Base-by-base conservation (phyloP, 305 asterid genomes). In the Fraxinus angustifolia region DNA sequence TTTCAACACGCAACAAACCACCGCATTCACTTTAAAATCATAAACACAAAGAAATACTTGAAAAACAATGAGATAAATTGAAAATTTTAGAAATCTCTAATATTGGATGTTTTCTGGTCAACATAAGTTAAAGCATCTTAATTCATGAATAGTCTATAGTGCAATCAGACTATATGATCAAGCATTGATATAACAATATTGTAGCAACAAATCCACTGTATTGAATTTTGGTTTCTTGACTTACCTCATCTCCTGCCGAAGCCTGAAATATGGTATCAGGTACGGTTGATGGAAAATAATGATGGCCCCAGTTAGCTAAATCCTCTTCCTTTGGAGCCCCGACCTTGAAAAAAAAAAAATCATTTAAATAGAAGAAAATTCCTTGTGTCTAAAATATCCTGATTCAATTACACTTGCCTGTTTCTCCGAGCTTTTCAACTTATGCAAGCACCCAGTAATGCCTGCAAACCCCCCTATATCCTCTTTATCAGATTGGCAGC, bases 301-400 rank as follows among this genome's bases (percentile, higher is more conserved):
- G 98, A 90, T 96, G 99, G 28, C 97, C 99, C 99, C 98, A 94
- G 82, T 82, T 91, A 73, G 90, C 93, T 83, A 94, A 87, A 84
- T 96, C 97, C 84, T 96, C 99, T 84, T 96, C 99, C 87, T 91
- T 94, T 10, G 99, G 99, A 81, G 93, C 85, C 87, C 99, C 97
- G 38, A 96, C 91, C 99, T 96, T 86, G 73, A 85, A n/a, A 76
- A 60, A 30, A 75, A 78, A 31, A 74, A 78, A n/a, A n/a, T 48
- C 8, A 26, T 73, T 68, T 75, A 5, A 77, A 80, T 80, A 31
- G 76, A 87, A 48, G 78, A 86, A 70, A 40, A 77, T 23, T 33
- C 26, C 56, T 40, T 23, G 70, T 34, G 35, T 65, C 76, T 28
- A 79, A 34, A 79, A 77, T 70, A 83, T 40, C 72, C 3, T 12